A percentile compares a stretch with the other conserved stretches of the same genome.
Conservation (phyloP, 768 basidiomycete genomes). For the Tulasnella sp. region DNA sequence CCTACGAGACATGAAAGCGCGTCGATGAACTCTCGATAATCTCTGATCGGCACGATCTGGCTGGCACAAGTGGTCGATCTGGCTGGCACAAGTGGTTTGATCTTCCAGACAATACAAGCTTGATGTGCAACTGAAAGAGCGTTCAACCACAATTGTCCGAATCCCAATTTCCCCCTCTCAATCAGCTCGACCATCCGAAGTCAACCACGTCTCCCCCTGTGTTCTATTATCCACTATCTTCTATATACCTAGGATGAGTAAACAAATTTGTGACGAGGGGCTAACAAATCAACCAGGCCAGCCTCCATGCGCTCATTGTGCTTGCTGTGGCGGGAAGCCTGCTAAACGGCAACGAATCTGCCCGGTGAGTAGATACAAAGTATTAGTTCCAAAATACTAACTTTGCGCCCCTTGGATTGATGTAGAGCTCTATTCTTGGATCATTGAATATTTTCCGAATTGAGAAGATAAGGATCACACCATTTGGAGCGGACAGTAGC, state of each 20-base stretch:
- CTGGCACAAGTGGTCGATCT: no score
- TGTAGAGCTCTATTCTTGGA: not conserved
- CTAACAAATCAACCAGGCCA: not conserved
- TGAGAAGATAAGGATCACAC: not conserved
- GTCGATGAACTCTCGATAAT: no score
- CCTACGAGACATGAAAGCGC: no score
- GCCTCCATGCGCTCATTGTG: not conserved
- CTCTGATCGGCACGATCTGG: no score
- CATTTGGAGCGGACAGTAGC: not conserved
- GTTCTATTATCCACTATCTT: no score
- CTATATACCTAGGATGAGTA: not conserved
- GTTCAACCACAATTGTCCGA: no score
- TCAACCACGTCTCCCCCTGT: no score
- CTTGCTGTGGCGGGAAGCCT: not conserved
- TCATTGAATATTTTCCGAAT: not conserved
- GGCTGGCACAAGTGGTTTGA: no score
- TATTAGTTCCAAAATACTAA: not conserved
- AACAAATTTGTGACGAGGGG: not conserved
- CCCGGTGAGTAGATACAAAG: not conserved
- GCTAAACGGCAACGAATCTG: not conserved
- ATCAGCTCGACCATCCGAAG: no score
- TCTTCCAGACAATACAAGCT: no score
- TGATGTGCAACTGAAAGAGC: no score
- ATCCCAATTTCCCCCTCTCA: no score
- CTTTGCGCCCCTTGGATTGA: not conserved